Evolutionary conservation across 106 monocot species (phyloP).

Genomic region (Acanthochlamys bracteata): DNA sequence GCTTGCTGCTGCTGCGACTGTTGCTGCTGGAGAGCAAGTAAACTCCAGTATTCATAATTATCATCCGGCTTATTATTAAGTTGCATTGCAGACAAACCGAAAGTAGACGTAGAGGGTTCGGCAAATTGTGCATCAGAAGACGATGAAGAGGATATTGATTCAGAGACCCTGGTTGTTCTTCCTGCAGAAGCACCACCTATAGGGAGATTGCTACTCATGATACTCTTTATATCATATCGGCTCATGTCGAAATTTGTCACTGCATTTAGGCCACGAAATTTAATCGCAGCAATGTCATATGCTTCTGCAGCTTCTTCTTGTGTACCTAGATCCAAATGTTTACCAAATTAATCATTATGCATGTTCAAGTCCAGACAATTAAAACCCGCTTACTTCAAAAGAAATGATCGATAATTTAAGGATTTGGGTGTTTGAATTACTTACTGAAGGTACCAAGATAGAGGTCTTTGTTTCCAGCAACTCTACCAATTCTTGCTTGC

Average conservation of each 20-base stretch:
- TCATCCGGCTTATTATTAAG: slow-evolving; percentile 16
- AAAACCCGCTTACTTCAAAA: too few species aligned
- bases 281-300: slow-evolving; percentile 94
- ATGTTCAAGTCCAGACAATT: too few species aligned
- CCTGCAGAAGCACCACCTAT: slow-evolving; percentile 58
- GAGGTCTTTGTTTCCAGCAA: slow-evolving; percentile 95
- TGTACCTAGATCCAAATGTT: slow-evolving; percentile 35
- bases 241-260: slow-evolving; percentile 98
- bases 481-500: slow-evolving; percentile 94
- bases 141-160: slow-evolving; percentile 29
- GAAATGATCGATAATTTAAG: too few species aligned
- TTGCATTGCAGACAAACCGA: slow-evolving; percentile 29
- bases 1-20: slow-evolving; percentile 38
- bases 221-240: slow-evolving; percentile 85
- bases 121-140: slow-evolving; percentile 10
- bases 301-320: slow-evolving; percentile 97
- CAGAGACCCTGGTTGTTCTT: slow-evolving; percentile 25
- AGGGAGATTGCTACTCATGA: slow-evolving; percentile 73
- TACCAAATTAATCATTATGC: too few species aligned
- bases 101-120: slow-evolving; percentile 16
- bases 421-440: too few species aligned
- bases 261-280: slow-evolving; percentile 85
- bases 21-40: slow-evolving; percentile 53
- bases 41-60: slow-evolving; percentile 58
- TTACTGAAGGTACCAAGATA: slow-evolving; percentile 95